Base-by-base conservation (phyloP, 768 basidiomycete genomes). In the Dioszegia hungarica region DNA sequence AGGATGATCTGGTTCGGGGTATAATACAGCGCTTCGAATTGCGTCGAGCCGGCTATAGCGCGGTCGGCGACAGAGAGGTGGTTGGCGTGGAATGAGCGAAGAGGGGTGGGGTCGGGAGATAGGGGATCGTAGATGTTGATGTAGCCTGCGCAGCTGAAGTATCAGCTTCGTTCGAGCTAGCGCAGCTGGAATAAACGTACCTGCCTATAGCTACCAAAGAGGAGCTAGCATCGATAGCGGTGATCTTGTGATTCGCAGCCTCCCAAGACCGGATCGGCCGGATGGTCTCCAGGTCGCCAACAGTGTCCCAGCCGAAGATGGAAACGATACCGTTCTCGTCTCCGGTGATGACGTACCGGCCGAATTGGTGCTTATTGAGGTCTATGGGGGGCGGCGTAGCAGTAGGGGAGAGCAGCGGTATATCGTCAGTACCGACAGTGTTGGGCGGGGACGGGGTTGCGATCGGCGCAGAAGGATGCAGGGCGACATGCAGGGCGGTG, bases 41-140 rank as follows among this genome's bases (percentile, higher is more conserved):
- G 54, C 14, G 53, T 59, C 6, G 47, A 49, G 1, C 46, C 41
- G 17, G 70, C 66, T 2, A 57, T 47, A 1, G 53, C 43, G 8
- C 24, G 39, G 43, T 71, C 64, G 2, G 61, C 58, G 0, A 64
- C 40, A 0, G 67, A 62, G 19, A 72, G 54, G 34, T 63, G 67
- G 2, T 59, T 60, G 14, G 68, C 60, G 19, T 65, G 69, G 44
- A 70, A 67, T 2, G 66, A 56, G 5, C 70, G 64, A 2, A 74
- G 47, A 2, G 66, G 59, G 0, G 25, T 37, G 3, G 73, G 73
- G 0, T 63, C 56, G 2, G 41, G 41, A 14, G 68, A 45, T 0
- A 72, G 58, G 5, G 73, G 70, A 45, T 74, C 73, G 49, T 54
- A 74, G 11, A 74, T 50, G 39, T 68, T 66, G 47, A 74, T 64